Base-by-base conservation (phyloP, 805 yeast genomes). In the Ogataea nakhonphanomensis region DNA sequence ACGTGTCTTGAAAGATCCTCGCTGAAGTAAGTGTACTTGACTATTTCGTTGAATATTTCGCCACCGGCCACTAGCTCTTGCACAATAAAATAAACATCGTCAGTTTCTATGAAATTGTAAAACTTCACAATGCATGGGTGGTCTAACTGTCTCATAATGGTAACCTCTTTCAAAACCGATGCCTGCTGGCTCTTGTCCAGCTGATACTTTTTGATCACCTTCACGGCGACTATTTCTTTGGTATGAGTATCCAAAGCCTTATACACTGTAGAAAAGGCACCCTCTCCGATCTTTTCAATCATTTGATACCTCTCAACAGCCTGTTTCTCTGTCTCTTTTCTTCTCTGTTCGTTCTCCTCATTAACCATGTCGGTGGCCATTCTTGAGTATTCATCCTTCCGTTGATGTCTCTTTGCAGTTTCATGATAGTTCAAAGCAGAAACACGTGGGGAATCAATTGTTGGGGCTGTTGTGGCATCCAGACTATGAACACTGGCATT, bases 11-110 rank as follows among this genome's bases (percentile, higher is more conserved):
- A 68, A 46, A 84, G 67, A 45, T 79, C 79, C 59, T 84, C 95
- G 33, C 81, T 71, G 60, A 84, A 81, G 58, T 84, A 84, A 1
- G 95, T 85, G 51, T 73, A 76, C 45, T 84, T 81, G 30, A 85
- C 87, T 50, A 84, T 82, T 57, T 84, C 85, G 47, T 82, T 84
- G 64, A 85, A 84, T 24, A 84, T 73, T 62, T 84, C 95, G 12
- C 93, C 93, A 10, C 95, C 95, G 7, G 68, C 59, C n/a, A 82
- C 78, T 32, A 79, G 62, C 55, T 85, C 95, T 57, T 84, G 86
- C 14, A 84, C 72, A 36, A 85, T 75, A 53, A 79, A 84, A 53
- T 80, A 83, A 58, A 74, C 74, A 14, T 72, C 66, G 2, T 70
- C 73, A 5, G 79, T 70, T 57, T 84, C 88, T 41, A 79, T 73